These are phyloP conservation scores for Ramichloridium luteum DNA, from an alignment of 2,329 filamentous ascomycete species.

Conservation along the genomic window DNA sequence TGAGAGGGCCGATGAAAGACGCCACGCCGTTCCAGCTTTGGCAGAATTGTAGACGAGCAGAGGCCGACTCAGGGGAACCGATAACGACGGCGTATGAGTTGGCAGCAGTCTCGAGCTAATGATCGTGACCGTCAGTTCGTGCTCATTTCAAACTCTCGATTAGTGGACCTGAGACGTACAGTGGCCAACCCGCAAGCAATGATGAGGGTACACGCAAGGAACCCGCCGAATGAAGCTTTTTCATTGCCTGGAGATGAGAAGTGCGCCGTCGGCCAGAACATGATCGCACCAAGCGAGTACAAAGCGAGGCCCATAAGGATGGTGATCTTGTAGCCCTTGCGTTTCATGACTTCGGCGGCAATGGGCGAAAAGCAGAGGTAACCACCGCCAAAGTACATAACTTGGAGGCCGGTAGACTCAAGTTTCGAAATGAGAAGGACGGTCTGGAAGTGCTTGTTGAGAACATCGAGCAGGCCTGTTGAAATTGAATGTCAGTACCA, in stretches of 20 bases:
- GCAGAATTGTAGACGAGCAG: constrained; percentile 29
- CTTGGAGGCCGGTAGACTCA: constrained; percentile 32
- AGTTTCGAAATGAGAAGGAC: constrained; percentile 29
- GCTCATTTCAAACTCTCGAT: too few species aligned
- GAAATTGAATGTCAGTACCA: too few species aligned
- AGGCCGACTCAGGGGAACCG: constrained; percentile 25
- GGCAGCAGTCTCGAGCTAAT: constrained; percentile 26
- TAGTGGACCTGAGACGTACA: not conserved
- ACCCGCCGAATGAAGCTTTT: constrained; percentile 26
- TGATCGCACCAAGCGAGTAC: constrained; percentile 28
- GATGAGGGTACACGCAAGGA: constrained; percentile 27
- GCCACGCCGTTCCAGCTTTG: constrained; percentile 29
- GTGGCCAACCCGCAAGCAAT: constrained; percentile 28
- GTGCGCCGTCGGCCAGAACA: constrained; percentile 29
- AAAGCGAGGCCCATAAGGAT: constrained; percentile 31
- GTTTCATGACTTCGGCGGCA: constrained; percentile 32
- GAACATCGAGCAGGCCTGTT: constrained; percentile 20
- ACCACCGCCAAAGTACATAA: constrained; percentile 32
- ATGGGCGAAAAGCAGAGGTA: constrained; percentile 32
- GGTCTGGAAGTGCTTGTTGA: constrained; percentile 28
- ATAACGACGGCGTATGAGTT: constrained; percentile 31
- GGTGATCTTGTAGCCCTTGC: constrained; percentile 34
- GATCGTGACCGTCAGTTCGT: too few species aligned
- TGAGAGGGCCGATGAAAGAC: constrained; percentile 29
- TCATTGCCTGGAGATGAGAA: constrained; percentile 21